Evolutionary conservation across 2,329 filamentous ascomycete species (phyloP).

Genomic region (Talaromyces sp.): DNA sequence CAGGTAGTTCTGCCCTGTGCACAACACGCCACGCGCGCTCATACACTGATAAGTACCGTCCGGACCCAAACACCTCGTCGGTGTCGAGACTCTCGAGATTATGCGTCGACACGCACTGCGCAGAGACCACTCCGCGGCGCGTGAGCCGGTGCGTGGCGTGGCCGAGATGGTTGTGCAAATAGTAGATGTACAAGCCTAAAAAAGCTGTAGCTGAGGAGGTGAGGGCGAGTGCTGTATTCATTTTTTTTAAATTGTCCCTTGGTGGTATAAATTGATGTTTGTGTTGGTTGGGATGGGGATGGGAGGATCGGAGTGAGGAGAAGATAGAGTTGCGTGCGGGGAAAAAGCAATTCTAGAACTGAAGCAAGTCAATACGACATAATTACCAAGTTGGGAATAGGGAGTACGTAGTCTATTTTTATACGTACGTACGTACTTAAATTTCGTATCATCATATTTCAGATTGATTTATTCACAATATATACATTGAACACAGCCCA

Average conservation of each 20-base stretch:
- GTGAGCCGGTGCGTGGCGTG: conserved; percentile 1
- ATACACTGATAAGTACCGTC: not conserved
- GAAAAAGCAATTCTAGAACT: not conserved
- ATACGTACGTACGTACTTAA: too few species aligned
- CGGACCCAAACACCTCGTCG: not conserved
- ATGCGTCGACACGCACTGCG: not conserved
- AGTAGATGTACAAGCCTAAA: conserved; percentile 3
- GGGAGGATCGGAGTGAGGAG: not conserved
- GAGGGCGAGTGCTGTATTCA: not conserved
- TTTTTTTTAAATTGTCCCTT: not conserved
- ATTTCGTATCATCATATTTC: too few species aligned
- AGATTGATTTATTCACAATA: too few species aligned
- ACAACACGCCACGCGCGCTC: conserved; percentile 6
- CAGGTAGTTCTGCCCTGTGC: not conserved
- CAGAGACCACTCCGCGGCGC: not conserved
- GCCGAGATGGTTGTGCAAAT: not conserved
- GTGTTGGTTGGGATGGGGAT: not conserved
- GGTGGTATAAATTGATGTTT: not conserved
- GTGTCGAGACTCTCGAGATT: not conserved
- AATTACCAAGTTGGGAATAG: too few species aligned
- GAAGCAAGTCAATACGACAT: not conserved
- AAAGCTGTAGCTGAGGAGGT: not conserved
- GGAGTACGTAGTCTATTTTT: too few species aligned
- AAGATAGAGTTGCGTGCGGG: not conserved
- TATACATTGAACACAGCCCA: too few species aligned